Percentiles rank a stretch among this genome's conserved stretches.
phyloP scores from a whole-genome alignment of 2,329 filamentous ascomycete genomes.

The Alternaria solani region DNA sequence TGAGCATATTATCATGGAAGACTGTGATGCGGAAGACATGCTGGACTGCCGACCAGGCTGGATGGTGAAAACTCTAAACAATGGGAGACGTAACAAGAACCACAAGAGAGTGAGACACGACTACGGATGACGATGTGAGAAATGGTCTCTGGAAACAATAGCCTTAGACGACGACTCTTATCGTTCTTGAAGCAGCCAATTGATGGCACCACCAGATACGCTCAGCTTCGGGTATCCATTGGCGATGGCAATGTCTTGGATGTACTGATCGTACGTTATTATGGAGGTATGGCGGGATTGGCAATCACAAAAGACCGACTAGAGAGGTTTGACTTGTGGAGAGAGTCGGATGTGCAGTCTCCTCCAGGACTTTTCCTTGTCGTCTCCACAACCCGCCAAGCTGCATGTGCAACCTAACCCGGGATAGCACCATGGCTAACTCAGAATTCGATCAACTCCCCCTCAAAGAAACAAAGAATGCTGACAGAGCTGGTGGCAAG shows the following conservation, averaged over 20 bases:
- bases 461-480: background rate
- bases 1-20: background rate
- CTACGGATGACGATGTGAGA: background rate
- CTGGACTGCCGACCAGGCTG: background rate
- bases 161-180: background rate
- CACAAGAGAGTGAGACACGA: background rate
- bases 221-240: background rate
- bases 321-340: background rate
- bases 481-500: conserved; percentile 9
- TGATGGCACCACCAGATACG: background rate
- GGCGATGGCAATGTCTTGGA: background rate
- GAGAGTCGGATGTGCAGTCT: background rate
- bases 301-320: background rate
- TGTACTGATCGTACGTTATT: background rate
- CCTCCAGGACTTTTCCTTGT: background rate
- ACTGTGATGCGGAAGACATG: background rate
- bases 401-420: background rate
- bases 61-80: background rate
- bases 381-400: conserved; percentile 2
- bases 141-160: background rate
- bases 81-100: background rate
- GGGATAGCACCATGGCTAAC: background rate
- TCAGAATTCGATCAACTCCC: background rate
- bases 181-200: background rate
- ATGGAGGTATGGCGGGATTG: background rate